Conservation (phyloP, 495 filamentous ascomycete species). For the Xylaria grammica region DNA sequence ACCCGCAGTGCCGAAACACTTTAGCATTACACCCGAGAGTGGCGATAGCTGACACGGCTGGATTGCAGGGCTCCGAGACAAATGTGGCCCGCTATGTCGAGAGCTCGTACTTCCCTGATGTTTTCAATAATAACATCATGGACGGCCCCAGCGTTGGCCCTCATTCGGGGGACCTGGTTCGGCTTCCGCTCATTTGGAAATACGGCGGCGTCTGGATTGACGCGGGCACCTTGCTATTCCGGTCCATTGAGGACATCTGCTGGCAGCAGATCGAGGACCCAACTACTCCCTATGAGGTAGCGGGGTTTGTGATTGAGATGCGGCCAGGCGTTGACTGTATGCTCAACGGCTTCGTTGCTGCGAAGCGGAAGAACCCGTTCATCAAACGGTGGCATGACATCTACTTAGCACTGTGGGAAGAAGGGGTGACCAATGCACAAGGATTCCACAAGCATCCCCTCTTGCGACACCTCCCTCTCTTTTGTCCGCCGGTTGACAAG, state of each 20-base stretch:
- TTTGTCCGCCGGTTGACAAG: conserved; percentile 28
- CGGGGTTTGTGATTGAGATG: conserved; percentile 36
- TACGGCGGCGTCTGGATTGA: conserved; percentile 50
- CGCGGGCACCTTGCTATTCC: conserved; percentile 43
- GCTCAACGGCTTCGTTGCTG: conserved; percentile 49
- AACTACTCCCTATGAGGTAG: conserved; percentile 40
- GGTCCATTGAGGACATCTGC: conserved; percentile 49
- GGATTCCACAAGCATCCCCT: conserved; percentile 43
- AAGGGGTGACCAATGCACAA: conserved; percentile 33
- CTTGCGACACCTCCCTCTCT: conserved; percentile 38
- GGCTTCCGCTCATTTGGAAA: conserved; percentile 41
- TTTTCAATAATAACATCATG: conserved; percentile 44
- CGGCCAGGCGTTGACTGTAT: conserved; percentile 35
- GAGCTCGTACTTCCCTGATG: conserved; percentile 37
- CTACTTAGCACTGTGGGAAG: conserved; percentile 44
- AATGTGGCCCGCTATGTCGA: conserved; percentile 36
- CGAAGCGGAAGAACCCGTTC: conserved; percentile 41
- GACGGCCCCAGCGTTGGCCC: conserved; percentile 38
- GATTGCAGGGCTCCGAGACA: conserved; percentile 27
- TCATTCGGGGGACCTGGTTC: conserved; percentile 44
- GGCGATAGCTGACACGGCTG: not conserved
- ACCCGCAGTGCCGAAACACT: no score
- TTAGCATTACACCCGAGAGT: not conserved
- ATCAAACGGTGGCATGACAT: conserved; percentile 48
- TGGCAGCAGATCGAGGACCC: conserved; percentile 48